Conservation (phyloP, 2,329 filamentous ascomycete genomes). For the Gnomoniopsis smithogilvyi region DNA sequence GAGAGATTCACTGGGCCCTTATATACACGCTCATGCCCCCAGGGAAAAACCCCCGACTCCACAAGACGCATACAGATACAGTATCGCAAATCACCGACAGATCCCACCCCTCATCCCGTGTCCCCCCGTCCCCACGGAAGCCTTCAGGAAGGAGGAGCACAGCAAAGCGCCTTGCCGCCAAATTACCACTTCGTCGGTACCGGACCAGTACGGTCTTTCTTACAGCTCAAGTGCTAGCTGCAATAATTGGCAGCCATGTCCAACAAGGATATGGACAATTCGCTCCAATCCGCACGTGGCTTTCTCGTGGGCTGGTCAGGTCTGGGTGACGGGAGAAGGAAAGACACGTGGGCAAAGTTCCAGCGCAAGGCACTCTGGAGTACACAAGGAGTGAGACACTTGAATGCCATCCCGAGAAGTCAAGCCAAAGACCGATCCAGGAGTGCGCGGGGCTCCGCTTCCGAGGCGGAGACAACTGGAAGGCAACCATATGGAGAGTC, state of each 20-base stretch:
- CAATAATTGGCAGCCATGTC: slow-evolving; percentile 25
- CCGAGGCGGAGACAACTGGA: not conserved
- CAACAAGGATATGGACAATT: slow-evolving; percentile 15
- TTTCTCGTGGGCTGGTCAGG: slow-evolving; percentile 16
- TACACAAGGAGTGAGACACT: slow-evolving; percentile 11
- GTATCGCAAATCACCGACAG: not conserved
- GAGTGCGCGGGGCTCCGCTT: not conserved
- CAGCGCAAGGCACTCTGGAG: slow-evolving; percentile 5
- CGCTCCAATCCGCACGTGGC: slow-evolving; percentile 15
- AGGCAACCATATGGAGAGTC: not conserved
- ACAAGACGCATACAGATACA: not conserved
- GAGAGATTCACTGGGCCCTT: slow-evolving; percentile 3
- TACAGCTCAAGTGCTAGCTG: slow-evolving; percentile 12
- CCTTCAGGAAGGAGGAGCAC: slow-evolving; percentile 6
- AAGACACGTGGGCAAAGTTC: slow-evolving; percentile 1
- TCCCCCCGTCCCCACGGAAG: not conserved
- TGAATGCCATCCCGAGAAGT: not conserved
- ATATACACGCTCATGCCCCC: slow-evolving; percentile 2
- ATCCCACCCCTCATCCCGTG: not conserved
- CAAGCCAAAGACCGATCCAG: not conserved
- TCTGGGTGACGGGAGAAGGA: slow-evolving; percentile 1
- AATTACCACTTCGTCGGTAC: slow-evolving; percentile 12
- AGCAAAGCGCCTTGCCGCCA: slow-evolving; percentile 6
- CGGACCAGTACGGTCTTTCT: slow-evolving; percentile 12
- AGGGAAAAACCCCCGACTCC: not conserved